These are phyloP conservation scores for Globisporangium viniferum DNA, from an alignment of 352 stramenopile species.

Conservation along the genomic window DNA sequence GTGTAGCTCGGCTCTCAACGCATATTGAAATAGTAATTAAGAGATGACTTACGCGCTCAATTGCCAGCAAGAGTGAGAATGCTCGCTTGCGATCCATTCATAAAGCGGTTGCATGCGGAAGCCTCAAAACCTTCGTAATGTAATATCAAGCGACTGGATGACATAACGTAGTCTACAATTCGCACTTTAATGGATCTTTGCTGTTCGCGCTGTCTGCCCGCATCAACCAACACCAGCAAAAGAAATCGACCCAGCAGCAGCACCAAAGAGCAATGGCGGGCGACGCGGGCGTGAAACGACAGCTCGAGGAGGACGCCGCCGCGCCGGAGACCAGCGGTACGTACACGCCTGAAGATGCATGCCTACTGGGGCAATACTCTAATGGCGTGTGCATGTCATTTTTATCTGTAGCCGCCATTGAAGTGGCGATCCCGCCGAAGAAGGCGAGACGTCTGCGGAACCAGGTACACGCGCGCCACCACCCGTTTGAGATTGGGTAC, in stretches of 20 bases:
- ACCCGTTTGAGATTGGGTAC: slow-evolving; percentile 6
- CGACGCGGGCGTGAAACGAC: slow-evolving; percentile 6
- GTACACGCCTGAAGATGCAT: neutral
- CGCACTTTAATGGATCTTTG: neutral
- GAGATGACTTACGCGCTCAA: neutral
- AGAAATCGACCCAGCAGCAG: neutral
- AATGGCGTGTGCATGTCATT: neutral
- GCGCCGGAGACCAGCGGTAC: slow-evolving; percentile 1
- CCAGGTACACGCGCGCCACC: slow-evolving; percentile 26
- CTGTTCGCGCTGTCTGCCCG: neutral
- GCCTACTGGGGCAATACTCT: neutral
- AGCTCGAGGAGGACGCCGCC: slow-evolving; percentile 3
- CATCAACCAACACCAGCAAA: slow-evolving; percentile 12
- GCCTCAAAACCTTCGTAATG: neutral
- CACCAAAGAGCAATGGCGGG: slow-evolving; percentile 5
- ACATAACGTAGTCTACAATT: neutral
- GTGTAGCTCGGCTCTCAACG: neutral
- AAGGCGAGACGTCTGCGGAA: slow-evolving; percentile 43
- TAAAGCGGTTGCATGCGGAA: neutral
- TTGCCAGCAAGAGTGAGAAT: neutral
- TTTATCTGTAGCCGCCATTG: neutral
- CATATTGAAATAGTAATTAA: neutral
- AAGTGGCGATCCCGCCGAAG: slow-evolving; percentile 30
- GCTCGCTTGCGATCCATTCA: neutral
- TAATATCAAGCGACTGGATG: neutral